These are phyloP conservation scores for Dictyophora rubrovolvata DNA, from an alignment of 768 basidiomycete species.

Conservation along the genomic window DNA sequence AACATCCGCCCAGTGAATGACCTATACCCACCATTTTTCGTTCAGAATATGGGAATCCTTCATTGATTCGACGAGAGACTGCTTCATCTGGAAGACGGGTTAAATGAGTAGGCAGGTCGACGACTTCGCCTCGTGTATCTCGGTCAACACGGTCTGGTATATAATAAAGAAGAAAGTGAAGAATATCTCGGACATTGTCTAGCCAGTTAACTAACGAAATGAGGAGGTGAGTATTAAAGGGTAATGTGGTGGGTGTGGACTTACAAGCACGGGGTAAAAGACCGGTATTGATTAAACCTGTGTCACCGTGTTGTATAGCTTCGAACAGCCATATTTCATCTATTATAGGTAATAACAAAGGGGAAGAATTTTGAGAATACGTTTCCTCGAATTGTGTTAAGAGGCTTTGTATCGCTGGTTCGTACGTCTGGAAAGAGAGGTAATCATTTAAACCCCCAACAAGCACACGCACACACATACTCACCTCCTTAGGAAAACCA, in stretches of 20 bases:
- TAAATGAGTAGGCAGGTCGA: conserved; percentile 42
- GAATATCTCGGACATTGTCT: conserved; percentile 67
- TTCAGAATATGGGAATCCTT: conserved; percentile 32
- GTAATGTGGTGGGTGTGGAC: background rate
- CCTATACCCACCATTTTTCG: conserved; percentile 63
- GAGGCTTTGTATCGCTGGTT: conserved; percentile 49
- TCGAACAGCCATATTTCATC: conserved; percentile 81
- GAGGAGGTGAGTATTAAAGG: background rate
- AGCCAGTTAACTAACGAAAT: conserved; percentile 55
- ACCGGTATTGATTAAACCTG: conserved; percentile 57
- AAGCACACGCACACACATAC: conserved; percentile 12
- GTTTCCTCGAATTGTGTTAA: conserved; percentile 31
- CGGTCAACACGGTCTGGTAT: conserved; percentile 32
- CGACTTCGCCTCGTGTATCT: conserved; percentile 17
- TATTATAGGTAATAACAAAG: conserved; percentile 27
- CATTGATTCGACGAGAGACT: conserved; percentile 28
- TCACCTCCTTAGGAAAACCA: conserved; percentile 80
- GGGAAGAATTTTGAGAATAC: background rate
- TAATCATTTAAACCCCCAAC: background rate
- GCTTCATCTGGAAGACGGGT: conserved; percentile 35
- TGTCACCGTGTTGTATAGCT: conserved; percentile 75
- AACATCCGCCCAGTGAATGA: conserved; percentile 79
- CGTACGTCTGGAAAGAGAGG: conserved; percentile 53
- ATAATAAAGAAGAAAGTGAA: conserved; percentile 63
- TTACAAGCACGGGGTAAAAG: conserved; percentile 34